Evolutionary conservation across 2,329 filamentous ascomycete genomes (phyloP), one percentile per base, ranked within the genome.

Genomic region (Alternaria gansuensis): DNA sequence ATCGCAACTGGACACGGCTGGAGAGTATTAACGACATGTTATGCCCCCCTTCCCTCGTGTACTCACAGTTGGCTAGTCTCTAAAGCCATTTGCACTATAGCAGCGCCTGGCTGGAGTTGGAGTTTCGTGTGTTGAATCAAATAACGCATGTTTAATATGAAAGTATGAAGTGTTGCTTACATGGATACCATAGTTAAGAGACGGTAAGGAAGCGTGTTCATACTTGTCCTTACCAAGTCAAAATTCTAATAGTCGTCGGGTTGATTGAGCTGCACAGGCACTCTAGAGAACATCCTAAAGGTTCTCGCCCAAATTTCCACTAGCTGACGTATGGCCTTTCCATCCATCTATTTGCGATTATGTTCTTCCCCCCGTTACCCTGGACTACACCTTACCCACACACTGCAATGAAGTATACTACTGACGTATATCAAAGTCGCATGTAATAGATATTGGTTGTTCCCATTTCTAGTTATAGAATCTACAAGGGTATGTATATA

Each of bases 121-220:
- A 14, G 34, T 23, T 29, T 37, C 9, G 48, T 39, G 48, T 23
- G 48, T 50, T 29, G 14, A 10, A 26, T 39, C 11, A 23, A 11
- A 23, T 26, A 39, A 21, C 34, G 24, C 31, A 36, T 3, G 23
- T 24, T 14, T 26, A 17, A 29, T 39, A 50, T 33, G 48, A 50
- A 39, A 10, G 23, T 1, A 28, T 37, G 23, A 3, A 8, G 33
- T 17, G 34, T 5, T 39, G 34, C n/a, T 7, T 39, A 37, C 48
- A 39, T 50, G 48, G 48, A n/a, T 50, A 50, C n/a, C 34, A 4
- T 39, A 28, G 14, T 50, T 14, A 39, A 50, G 48, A 50, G 48
- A 50, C 48, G 48, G 34, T 50, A 33, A 39, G 48, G n/a, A 4
- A 23, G n/a, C 24, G 34, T 11, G 48, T 50, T 39, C 33, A 6